phyloP scores from a whole-genome alignment of 495 filamentous ascomycete genomes.

The Penicillium waksmanii region DNA sequence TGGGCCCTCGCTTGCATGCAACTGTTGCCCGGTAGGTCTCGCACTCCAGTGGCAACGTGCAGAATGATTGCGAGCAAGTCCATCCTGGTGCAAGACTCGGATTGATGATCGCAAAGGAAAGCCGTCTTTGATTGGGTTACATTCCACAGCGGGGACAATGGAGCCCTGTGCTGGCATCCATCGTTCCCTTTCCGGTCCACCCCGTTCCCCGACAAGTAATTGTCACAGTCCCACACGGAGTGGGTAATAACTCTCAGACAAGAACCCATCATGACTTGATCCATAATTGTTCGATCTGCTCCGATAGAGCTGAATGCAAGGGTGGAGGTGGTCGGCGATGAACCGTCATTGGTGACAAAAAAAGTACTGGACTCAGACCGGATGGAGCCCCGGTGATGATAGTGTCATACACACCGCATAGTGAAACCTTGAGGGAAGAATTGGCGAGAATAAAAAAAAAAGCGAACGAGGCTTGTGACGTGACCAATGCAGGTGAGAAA shows the following conservation, averaged over 20 bases:
- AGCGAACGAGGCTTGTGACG: background rate
- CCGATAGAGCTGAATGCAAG: slow-evolving; percentile 2
- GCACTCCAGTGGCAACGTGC: background rate
- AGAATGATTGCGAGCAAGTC: slow-evolving; percentile 1
- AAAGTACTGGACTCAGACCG: slow-evolving; percentile 2
- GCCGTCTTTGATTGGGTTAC: slow-evolving; percentile 1
- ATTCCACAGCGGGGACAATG: slow-evolving; percentile 1
- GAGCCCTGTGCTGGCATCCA: slow-evolving; percentile 2
- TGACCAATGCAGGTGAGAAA: background rate
- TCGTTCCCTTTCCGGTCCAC: slow-evolving; percentile 2
- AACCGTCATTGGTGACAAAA: slow-evolving; percentile 13
- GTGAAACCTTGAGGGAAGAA: background rate
- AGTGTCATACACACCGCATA: slow-evolving; percentile 27
- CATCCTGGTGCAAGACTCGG: background rate
- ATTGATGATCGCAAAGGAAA: slow-evolving; percentile 1
- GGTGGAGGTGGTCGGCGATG: slow-evolving; percentile 11
- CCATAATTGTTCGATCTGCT: background rate
- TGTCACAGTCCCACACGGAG: background rate
- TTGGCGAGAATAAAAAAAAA: too few relatives aligned
- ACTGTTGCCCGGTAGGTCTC: background rate
- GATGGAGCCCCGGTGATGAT: slow-evolving; percentile 16
- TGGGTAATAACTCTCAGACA: background rate
- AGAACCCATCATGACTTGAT: background rate
- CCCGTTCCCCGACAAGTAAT: background rate
- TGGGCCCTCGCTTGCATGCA: background rate